These are phyloP conservation scores for Dothiorella sarmentorum DNA, from an alignment of 2,329 filamentous ascomycete species.

Conservation along the genomic window DNA sequence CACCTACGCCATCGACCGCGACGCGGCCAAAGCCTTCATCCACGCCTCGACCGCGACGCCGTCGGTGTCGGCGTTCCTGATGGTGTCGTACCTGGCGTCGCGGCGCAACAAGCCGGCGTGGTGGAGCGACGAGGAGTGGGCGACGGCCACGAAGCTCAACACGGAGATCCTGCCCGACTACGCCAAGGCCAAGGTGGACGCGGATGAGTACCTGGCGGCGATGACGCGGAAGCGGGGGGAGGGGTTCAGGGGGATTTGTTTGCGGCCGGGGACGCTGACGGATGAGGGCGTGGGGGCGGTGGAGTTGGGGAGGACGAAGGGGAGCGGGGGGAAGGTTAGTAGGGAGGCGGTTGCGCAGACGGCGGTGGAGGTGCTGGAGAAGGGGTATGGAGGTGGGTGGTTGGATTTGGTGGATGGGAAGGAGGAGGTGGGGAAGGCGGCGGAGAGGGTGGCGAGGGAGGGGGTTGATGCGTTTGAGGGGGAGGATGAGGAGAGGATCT, in stretches of 20 bases:
- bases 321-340: conserved; percentile 39
- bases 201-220: conserved; percentile 54
- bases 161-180: conserved; percentile 50
- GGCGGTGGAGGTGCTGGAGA: conserved; percentile 48
- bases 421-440: conserved; percentile 44
- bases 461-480: conserved; percentile 48
- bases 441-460: conserved; percentile 45
- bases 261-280: conserved; percentile 50
- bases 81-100: conserved; percentile 53
- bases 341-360: conserved; percentile 52
- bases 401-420: conserved; percentile 53
- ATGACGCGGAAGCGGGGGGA: conserved; percentile 32
- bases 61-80: conserved; percentile 52
- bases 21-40: conserved; percentile 55
- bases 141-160: conserved; percentile 45
- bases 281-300: conserved; percentile 48
- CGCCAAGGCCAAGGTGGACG: conserved; percentile 53
- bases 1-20: conserved; percentile 52
- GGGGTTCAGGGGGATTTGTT: conserved; percentile 48
- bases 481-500: conserved; percentile 50
- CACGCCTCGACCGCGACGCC: conserved; percentile 45
- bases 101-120: conserved; percentile 48
- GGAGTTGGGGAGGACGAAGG: conserved; percentile 45
- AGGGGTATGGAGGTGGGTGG: conserved; percentile 50
- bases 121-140: conserved; percentile 51